Base-by-base conservation (phyloP, 495 filamentous ascomycete genomes). In the Penicillium atrosanguineum region DNA sequence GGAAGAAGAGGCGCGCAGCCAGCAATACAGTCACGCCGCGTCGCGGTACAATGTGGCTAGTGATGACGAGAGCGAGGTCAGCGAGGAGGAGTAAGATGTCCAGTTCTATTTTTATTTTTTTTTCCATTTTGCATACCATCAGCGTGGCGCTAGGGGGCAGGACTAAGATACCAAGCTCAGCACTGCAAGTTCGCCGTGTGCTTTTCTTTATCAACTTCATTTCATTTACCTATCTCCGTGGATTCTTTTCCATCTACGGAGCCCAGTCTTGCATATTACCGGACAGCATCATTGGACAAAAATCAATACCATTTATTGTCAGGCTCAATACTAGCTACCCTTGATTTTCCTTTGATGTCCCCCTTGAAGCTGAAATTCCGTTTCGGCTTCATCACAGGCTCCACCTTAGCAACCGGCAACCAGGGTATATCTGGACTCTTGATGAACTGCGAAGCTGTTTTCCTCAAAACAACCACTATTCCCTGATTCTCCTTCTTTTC, bases 61-160 rank as follows among this genome's bases (percentile, higher is more conserved):
- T 53, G 74, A 77, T 20, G 75, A 79, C 53, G 75, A 79, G 55
- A 79, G 75, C 42, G 75, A 79, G 53, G 70, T 79, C 21, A 79
- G 75, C 36, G 75, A 79, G 52, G 75, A 79, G 53, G 75, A 79
- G 56, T 79, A 53, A 28, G 2, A 44, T 7, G 7, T 34, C 26
- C 18, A 19, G 11, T n/a, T 23, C 14, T n/a, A 14, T 47, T 31
- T 46, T 53, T 50, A 14, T 28, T 26, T 23, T n/a, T 23, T 16
- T 47, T 37, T 47, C 50, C 48, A 50, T 41, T 50, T 55, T 57
- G 55, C 52, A 55, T 58, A 34, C 29, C 41, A 55, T 48, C 42
- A 55, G 51, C 52, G 48, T 55, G 59, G 59, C 59, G 59, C 49
- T 52, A 29, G 46, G 48, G 18, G 37, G n/a, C 36, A 49, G 31